phyloP scores from a whole-genome alignment of 2,329 filamentous ascomycete genomes.

The Botrytis sinoallii region DNA sequence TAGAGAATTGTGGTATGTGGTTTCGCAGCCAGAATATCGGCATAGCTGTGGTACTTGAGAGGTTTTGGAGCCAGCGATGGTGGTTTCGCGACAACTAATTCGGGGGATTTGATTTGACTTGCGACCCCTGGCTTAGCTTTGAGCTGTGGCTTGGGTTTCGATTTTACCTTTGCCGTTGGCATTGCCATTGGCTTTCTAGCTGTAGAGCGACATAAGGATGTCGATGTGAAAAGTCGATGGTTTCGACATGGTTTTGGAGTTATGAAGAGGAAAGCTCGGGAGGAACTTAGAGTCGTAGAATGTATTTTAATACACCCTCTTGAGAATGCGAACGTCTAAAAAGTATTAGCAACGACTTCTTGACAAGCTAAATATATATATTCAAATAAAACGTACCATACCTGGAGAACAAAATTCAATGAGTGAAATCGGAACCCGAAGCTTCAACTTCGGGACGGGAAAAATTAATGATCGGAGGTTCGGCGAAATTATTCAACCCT shows the following conservation, averaged over 20 bases:
- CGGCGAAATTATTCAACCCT: constrained; percentile 22
- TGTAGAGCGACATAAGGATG: constrained; percentile 26
- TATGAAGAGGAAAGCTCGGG: constrained; percentile 21
- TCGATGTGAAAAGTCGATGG: constrained; percentile 28
- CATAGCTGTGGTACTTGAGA: constrained; percentile 45
- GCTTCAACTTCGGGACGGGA: constrained; percentile 11
- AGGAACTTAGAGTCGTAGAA: constrained; percentile 22
- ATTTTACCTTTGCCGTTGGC: constrained; percentile 8
- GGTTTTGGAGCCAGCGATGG: neutral
- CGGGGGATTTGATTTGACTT: constrained; percentile 2
- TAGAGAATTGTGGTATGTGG: constrained; percentile 59
- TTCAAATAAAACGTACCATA: constrained; percentile 6
- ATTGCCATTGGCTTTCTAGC: constrained; percentile 21
- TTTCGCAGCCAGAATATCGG: constrained; percentile 53
- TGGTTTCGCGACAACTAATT: neutral
- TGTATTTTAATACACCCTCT: constrained; percentile 35
- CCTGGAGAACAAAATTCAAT: constrained; percentile 20
- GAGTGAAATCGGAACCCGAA: neutral
- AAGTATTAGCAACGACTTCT: constrained; percentile 21
- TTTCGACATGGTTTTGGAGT: constrained; percentile 20
- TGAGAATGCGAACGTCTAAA: constrained; percentile 40
- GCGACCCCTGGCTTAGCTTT: constrained; percentile 7
- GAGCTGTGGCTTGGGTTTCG: constrained; percentile 9
- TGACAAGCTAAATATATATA: neutral
- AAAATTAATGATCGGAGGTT: constrained; percentile 26